Percentiles rank a stretch among this genome's conserved stretches.
These are phyloP conservation scores for Irpex sp. DNA, from an alignment of 1,284 basidiomycete genomes.

Conservation along the genomic window DNA sequence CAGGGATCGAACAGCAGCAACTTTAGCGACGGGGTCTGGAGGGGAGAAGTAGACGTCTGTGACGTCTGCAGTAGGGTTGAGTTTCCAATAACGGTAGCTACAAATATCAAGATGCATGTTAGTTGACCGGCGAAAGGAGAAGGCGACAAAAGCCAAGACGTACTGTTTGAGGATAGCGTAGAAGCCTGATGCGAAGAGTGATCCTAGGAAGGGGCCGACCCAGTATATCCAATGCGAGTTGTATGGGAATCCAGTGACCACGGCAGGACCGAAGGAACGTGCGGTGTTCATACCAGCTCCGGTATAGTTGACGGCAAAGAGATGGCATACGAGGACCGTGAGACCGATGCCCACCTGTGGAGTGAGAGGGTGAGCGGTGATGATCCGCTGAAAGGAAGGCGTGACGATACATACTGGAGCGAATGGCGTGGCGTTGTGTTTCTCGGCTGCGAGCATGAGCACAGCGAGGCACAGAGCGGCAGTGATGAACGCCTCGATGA, in stretches of 20 bases:
- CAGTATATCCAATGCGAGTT: constrained; percentile 66
- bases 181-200: constrained; percentile 52
- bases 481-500: constrained; percentile 75
- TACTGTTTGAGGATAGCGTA: constrained; percentile 58
- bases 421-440: constrained; percentile 67
- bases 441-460: constrained; percentile 67
- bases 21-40: constrained; percentile 27
- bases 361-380: no score
- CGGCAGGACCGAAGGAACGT: constrained; percentile 72
- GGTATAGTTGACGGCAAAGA: constrained; percentile 54
- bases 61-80: constrained; percentile 52
- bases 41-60: constrained; percentile 37
- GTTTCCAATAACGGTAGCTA: constrained; percentile 46
- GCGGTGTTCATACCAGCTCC: constrained; percentile 70
- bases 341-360: constrained; percentile 64
- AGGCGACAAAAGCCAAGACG: constrained; percentile 19
- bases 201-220: constrained; percentile 60
- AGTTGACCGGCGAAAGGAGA: not conserved
- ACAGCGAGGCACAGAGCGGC: constrained; percentile 55
- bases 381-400: not conserved
- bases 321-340: constrained; percentile 63
- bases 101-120: not conserved
- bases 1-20: not conserved
- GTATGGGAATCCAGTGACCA: constrained; percentile 54
- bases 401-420: constrained; percentile 47